Percentiles rank a stretch among this genome's conserved stretches.
Evolutionary conservation across 768 basidiomycete species (phyloP).

Genomic region (Inosperma sp.): DNA sequence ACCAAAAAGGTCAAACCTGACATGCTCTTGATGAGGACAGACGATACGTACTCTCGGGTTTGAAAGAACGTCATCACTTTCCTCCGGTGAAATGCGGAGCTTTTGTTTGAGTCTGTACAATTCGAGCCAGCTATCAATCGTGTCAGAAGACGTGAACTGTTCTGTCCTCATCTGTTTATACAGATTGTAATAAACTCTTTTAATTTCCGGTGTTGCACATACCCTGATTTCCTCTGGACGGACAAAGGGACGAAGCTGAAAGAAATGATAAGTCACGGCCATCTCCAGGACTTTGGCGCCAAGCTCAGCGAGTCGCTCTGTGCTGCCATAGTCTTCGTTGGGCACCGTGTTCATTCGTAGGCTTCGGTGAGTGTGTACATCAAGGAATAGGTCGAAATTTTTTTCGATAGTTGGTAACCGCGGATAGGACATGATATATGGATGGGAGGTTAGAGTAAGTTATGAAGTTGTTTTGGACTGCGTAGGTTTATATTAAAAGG

Average conservation of each 20-base stretch:
- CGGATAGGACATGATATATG: conserved; percentile 31
- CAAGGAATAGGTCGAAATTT: conserved; percentile 49
- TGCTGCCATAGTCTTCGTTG: conserved; percentile 50
- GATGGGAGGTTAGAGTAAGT: conserved; percentile 12
- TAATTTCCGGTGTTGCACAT: conserved; percentile 16
- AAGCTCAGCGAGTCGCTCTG: conserved; percentile 54
- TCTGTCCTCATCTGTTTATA: neutral
- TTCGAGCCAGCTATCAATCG: conserved; percentile 46
- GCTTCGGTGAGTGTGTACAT: conserved; percentile 51
- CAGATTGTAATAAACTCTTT: neutral
- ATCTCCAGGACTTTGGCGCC: conserved; percentile 51
- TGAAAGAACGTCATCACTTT: conserved; percentile 25
- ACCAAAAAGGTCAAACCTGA: conserved; percentile 1
- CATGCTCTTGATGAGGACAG: neutral
- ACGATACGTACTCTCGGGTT: conserved; percentile 17
- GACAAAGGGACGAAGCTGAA: conserved; percentile 41
- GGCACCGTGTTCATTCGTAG: conserved; percentile 25
- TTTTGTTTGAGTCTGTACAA: conserved; percentile 50
- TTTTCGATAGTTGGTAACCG: conserved; percentile 54
- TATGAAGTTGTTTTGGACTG: conserved; percentile 14
- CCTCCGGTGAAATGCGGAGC: conserved; percentile 43
- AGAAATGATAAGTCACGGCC: conserved; percentile 48
- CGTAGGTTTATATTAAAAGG: conserved; percentile 20
- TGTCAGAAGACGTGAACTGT: conserved; percentile 31
- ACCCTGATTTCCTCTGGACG: conserved; percentile 42